These are phyloP conservation scores for Rostrohypoxylon terebratum DNA, from an alignment of 495 filamentous ascomycete genomes.

Conservation along the genomic window DNA sequence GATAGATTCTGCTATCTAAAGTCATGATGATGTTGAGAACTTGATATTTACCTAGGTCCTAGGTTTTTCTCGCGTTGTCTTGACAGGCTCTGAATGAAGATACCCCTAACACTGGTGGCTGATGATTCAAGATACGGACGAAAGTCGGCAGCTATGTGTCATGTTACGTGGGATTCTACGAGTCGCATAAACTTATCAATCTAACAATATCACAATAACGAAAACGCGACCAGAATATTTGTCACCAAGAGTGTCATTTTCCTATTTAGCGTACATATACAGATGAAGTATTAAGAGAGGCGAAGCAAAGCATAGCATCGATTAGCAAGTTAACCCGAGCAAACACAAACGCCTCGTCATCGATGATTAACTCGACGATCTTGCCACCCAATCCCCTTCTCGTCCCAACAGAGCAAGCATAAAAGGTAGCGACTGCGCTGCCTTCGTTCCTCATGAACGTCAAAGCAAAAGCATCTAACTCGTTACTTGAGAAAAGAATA, in stretches of 20 bases:
- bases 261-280: conserved; percentile 25
- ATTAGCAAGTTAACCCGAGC: conserved; percentile 1
- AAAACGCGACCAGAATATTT: background rate
- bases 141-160: background rate
- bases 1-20: too few species aligned
- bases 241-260: conserved; percentile 2
- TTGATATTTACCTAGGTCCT: too few species aligned
- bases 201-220: conserved; percentile 11
- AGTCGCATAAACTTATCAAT: background rate
- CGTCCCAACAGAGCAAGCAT: conserved; percentile 10
- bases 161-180: background rate
- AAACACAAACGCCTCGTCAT: conserved; percentile 35
- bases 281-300: conserved; percentile 20
- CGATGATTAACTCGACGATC: conserved; percentile 11
- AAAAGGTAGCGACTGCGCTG: conserved; percentile 1
- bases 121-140: too few species aligned
- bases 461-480: background rate
- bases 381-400: background rate
- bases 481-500: conserved; percentile 16
- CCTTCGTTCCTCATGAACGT: conserved; percentile 4
- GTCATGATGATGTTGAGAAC: too few species aligned
- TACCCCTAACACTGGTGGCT: too few species aligned
- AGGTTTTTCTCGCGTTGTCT: too few species aligned
- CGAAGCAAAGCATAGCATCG: background rate
- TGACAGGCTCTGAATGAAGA: too few species aligned